Evolutionary conservation across 1,284 basidiomycete genomes (phyloP).

Genomic region (Anthracocystis panici-leucophaei): DNA sequence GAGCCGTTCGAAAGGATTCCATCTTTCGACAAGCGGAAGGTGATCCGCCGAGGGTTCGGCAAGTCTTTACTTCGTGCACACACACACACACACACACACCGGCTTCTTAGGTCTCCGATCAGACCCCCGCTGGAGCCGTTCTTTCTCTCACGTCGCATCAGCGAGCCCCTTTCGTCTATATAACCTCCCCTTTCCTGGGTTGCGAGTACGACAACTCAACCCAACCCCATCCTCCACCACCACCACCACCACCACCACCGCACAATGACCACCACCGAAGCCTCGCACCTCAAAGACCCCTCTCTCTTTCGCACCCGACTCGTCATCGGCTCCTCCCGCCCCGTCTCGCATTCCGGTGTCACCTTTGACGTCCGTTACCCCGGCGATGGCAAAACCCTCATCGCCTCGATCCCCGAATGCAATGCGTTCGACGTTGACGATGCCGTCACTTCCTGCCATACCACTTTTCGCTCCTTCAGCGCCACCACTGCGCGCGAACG

Average conservation of each 20-base stretch:
- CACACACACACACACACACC: no score
- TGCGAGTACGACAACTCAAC: not conserved
- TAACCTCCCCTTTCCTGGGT: no score
- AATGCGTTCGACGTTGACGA: slow-evolving; percentile 29
- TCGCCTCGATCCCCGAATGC: slow-evolving; percentile 41
- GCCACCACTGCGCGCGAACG: slow-evolving; percentile 34
- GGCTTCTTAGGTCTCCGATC: no score
- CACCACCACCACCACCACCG: not conserved
- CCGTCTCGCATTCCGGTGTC: slow-evolving; percentile 26
- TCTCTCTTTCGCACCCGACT: slow-evolving; percentile 34
- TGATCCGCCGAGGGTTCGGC: no score
- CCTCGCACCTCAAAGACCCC: slow-evolving; percentile 32
- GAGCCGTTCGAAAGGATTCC: no score
- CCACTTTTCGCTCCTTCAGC: slow-evolving; percentile 25
- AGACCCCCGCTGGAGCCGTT: no score
- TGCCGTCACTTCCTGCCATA: slow-evolving; percentile 26
- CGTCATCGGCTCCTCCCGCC: slow-evolving; percentile 29
- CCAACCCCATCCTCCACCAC: not conserved
- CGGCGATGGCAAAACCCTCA: slow-evolving; percentile 13
- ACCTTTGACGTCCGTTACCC: slow-evolving; percentile 41
- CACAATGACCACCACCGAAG: slow-evolving; percentile 30
- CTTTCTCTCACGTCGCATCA: no score
- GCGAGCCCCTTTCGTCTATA: no score
- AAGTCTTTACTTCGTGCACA: no score
- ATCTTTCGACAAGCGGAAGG: no score